phyloP scores from a whole-genome alignment of 495 filamentous ascomycete genomes.

The Amphirosellinia nigrospora region DNA sequence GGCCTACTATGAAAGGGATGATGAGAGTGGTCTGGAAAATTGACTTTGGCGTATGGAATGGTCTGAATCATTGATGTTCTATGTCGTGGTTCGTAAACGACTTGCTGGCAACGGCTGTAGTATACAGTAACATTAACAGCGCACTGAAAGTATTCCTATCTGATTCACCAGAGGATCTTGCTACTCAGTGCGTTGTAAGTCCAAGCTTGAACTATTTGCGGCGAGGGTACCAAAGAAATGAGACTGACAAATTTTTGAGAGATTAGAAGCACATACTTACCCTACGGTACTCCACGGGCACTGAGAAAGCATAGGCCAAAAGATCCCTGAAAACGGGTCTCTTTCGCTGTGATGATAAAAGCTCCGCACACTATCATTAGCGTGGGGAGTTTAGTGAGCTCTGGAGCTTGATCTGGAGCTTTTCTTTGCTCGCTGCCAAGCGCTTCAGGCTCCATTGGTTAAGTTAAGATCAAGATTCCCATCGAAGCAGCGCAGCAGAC shows the following conservation, averaged over 20 bases:
- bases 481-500: not conserved
- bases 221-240: not conserved
- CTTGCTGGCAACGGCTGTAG: conserved; percentile 19
- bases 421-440: not conserved
- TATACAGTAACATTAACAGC: not conserved
- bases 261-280: not conserved
- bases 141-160: conserved; percentile 8
- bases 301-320: not conserved
- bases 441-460: not conserved
- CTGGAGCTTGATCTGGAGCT: not conserved
- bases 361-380: conserved; percentile 1
- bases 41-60: not conserved
- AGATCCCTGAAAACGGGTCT: not conserved
- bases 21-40: not conserved
- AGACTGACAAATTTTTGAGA: conserved; percentile 16
- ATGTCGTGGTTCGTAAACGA: not conserved
- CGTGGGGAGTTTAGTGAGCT: not conserved
- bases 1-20: not conserved
- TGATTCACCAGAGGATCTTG: conserved; percentile 4
- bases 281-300: not conserved
- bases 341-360: not conserved
- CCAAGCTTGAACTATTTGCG: not conserved
- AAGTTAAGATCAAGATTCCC: not conserved
- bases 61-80: conserved; percentile 8
- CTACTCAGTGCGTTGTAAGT: not conserved